Base-by-base conservation (phyloP, 257 asterid genomes). In the Oldenlandia corymbosa region DNA sequence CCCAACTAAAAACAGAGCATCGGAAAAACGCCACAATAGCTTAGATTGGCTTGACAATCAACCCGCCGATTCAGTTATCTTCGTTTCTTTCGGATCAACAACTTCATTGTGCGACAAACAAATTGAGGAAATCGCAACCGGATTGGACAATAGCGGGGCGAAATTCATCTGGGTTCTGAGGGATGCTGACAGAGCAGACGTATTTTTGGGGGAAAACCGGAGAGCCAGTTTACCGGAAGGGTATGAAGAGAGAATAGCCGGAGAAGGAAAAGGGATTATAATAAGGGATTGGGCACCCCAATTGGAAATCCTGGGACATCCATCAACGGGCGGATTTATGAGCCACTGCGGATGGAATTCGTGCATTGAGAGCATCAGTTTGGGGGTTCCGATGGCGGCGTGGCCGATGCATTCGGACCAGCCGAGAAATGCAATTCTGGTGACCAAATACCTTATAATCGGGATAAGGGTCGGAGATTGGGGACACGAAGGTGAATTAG, bases 281-380 rank as follows among this genome's bases (percentile, higher is more conserved):
- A 7, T 39, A 16, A 60, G 73, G 30, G 63, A 60, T 39, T 73
- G 74, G 78, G 74, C 68, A 58, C 78, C 78, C 20, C 74, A 63
- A 31, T 26, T 64, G 63, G 68, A 68, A 31, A 64, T 52, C 31
- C 9, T 57, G 47, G 71, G 31, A 32, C 68, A 73, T 32, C 26
- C 64, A 5, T 73, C 78, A 10, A 64, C 74, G 0, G 78, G 78
- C 10, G 71, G 68, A 53, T 68, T 73, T 60, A 73, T 73, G 67
- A 68, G 71, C 46, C 64, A 63, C 17, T 68, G 74, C 10, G 71
- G 78, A 64, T 73, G 78, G 78, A 68, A 73, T 56, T 73, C 74
- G 1, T 62, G 59, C 48, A 11, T 73, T 12, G 78, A 64, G 58
- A 68, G 74, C 47, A 73, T 73, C 31, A 61, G 66, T 42, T 46